These are phyloP conservation scores for Populus euphratica DNA, from an alignment of 345 rosid species.

Conservation along the genomic window DNA sequence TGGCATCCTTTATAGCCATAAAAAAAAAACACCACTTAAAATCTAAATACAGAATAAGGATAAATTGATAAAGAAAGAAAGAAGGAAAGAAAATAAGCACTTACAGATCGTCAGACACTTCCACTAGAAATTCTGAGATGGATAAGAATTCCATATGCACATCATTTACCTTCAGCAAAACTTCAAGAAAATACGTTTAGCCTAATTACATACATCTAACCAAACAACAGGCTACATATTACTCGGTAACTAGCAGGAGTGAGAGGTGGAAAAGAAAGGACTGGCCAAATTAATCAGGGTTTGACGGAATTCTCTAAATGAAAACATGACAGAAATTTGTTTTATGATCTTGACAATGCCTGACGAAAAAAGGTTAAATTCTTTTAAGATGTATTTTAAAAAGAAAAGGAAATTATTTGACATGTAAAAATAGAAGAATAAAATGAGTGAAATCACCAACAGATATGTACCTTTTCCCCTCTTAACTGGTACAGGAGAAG, in stretches of 20 bases:
- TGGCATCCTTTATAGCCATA: background rate
- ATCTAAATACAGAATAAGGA: background rate
- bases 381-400: background rate
- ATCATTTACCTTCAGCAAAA: conserved; percentile 60
- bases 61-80: background rate
- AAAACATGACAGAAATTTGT: conserved; percentile 1
- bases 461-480: conserved; percentile 48
- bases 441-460: conserved; percentile 5
- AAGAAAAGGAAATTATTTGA: background rate
- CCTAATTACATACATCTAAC: background rate
- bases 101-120: conserved; percentile 86
- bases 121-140: conserved; percentile 76
- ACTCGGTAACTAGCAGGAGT: background rate
- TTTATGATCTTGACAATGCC: background rate
- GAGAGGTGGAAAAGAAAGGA: background rate
- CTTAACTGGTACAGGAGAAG: conserved; percentile 73
- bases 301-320: conserved; percentile 1
- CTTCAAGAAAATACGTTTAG: conserved; percentile 34
- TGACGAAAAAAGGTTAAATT: background rate
- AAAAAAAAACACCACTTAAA: background rate
- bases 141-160: conserved; percentile 87
- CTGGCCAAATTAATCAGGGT: background rate
- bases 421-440: background rate
- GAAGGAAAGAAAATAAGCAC: conserved; percentile 7
- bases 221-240: background rate